These are phyloP conservation scores for Aspergillus carbonarius DNA, from an alignment of 2,329 filamentous ascomycete genomes.

Conservation along the genomic window DNA sequence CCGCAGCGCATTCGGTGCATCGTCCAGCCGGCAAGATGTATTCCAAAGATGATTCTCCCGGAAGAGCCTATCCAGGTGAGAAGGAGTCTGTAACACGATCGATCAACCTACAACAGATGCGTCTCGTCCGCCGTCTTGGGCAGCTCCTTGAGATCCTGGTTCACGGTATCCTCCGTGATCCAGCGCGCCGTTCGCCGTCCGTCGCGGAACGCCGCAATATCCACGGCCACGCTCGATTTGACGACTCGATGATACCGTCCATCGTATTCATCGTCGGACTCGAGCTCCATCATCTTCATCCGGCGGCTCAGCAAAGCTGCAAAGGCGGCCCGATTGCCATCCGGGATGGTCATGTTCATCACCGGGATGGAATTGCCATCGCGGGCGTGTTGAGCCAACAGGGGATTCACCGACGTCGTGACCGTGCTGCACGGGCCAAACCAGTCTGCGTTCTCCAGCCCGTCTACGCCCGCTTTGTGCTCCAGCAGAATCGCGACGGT, in stretches of 20 bases:
- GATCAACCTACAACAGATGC: conserved; percentile 13
- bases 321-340: conserved; percentile 6
- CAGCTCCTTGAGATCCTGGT: conserved; percentile 1
- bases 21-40: conserved; percentile 9
- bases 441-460: conserved; percentile 13
- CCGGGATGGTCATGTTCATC: conserved; percentile 13
- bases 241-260: not conserved
- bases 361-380: conserved; percentile 9
- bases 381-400: not conserved
- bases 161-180: conserved; percentile 4
- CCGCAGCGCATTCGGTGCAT: conserved; percentile 11
- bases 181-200: conserved; percentile 10
- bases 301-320: conserved; percentile 7
- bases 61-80: conserved; percentile 8
- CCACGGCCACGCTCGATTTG: conserved; percentile 9
- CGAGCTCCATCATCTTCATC: not conserved
- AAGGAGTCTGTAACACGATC: not conserved
- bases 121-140: conserved; percentile 12
- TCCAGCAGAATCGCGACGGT: conserved; percentile 16
- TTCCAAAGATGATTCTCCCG: conserved; percentile 15
- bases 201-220: conserved; percentile 5
- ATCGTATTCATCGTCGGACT: conserved; percentile 5
- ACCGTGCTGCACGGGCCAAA: conserved; percentile 16
- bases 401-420: not conserved
- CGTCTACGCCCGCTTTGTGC: conserved; percentile 13